Evolutionary conservation across 352 stramenopile genomes (phyloP).

Genomic region (Peronospora farinosa): DNA sequence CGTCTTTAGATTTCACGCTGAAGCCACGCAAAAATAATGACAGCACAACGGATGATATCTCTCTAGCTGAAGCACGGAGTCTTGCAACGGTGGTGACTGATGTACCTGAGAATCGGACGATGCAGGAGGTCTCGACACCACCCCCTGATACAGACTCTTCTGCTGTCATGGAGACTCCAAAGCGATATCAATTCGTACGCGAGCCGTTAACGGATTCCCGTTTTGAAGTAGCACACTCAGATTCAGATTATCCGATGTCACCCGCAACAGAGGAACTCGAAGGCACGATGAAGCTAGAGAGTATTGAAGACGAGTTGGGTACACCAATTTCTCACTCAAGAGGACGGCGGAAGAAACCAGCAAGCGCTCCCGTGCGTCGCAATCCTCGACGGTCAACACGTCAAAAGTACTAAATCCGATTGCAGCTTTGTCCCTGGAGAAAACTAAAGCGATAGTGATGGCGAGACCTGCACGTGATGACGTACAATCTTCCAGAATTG

Average conservation of each 20-base stretch:
- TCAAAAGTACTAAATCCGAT: conserved; percentile 50
- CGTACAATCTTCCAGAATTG: conserved; percentile 1
- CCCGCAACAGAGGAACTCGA: conserved; percentile 59
- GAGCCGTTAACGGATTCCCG: conserved; percentile 60
- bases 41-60: conserved; percentile 11
- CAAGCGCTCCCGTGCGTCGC: conserved; percentile 53
- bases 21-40: conserved; percentile 31
- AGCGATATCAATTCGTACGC: conserved; percentile 72
- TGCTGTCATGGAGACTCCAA: conserved; percentile 50
- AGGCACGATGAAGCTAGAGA: conserved; percentile 60
- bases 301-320: conserved; percentile 80
- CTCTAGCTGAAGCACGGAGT: conserved; percentile 22
- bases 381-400: conserved; percentile 67
- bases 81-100: conserved; percentile 14
- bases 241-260: conserved; percentile 34
- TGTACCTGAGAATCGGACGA: conserved; percentile 21
- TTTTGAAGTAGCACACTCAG: conserved; percentile 26
- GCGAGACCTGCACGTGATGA: conserved; percentile 1
- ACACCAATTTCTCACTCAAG: conserved; percentile 51
- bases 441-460: conserved; percentile 11
- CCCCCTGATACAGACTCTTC: conserved; percentile 25
- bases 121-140: conserved; percentile 31
- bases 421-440: conserved; percentile 12
- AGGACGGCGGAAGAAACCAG: conserved; percentile 50
- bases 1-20: conserved; percentile 38